Base-by-base conservation (phyloP, 768 basidiomycete genomes). In the Termitomyces bulborhizus region DNA sequence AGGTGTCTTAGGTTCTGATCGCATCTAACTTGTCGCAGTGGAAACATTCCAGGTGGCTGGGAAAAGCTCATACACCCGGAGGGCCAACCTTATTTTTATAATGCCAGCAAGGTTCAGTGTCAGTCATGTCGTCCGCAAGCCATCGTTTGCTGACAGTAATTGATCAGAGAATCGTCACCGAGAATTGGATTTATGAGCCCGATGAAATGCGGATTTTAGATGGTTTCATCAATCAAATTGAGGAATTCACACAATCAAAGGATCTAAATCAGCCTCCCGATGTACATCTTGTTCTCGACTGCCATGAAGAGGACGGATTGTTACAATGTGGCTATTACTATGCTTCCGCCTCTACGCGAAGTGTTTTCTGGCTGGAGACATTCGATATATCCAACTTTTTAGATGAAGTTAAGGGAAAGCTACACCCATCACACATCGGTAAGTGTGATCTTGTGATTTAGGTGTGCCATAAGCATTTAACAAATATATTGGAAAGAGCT, bases 291-390 rank as follows among this genome's bases (percentile, higher is more conserved):
- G 55, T 56, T n/a, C 49, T 56, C 6, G 55, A 56, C 31, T 45
- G 47, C 31, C 36, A 34, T 18, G 27, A 37, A n/a, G 41, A 31
- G 9, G 48, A 51, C 5, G 48, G 27, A n/a, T 13, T 7, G 13
- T 42, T 9, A 15, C 45, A 46, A 49, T 56, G 55, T 24, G 55
- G 55, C 11, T 56, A 56, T 37, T 56, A 56, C 16, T 56, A 51
- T 43, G 55, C 34, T 27, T 37, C 43, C n/a, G 27, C 46, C 21
- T 56, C 48, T 21, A 21, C 40, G 6, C 39, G 40, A 11, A 34
- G 27, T n/a, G 26, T 50, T 2, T 56, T 39, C 39, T 56, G 55
- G 48, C 49, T 56, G 16, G 55, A 56, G 47, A 12, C 1, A 4
- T 45, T 34, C 21, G 46, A 56, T 24, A 36, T 56, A 21, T 45